These are phyloP conservation scores for Cystobasidium slooffiae DNA, from an alignment of 1,284 basidiomycete genomes.

Conservation along the genomic window DNA sequence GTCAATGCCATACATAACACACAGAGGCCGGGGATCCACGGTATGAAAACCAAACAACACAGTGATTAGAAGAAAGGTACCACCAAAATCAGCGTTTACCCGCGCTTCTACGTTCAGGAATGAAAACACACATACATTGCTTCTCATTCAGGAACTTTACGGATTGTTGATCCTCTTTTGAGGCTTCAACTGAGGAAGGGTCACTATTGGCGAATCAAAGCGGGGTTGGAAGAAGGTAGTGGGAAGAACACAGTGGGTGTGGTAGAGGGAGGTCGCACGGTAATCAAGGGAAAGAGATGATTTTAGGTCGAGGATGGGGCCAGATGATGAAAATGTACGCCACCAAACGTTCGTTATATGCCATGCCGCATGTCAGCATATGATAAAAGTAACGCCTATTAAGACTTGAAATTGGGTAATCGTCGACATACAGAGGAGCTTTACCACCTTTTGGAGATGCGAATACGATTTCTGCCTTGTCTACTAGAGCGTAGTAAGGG, in stretches of 20 bases:
- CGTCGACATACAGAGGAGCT: constrained; percentile 63
- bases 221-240: background rate
- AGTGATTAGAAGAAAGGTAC: too few species aligned
- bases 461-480: constrained; percentile 68
- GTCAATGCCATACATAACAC: too few species aligned
- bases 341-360: background rate
- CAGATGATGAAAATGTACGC: background rate
- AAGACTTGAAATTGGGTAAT: too few species aligned
- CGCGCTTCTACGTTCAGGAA: too few species aligned
- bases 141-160: constrained; percentile 69
- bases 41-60: too few species aligned
- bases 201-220: constrained; percentile 4
- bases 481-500: constrained; percentile 71
- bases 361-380: background rate
- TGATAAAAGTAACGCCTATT: background rate
- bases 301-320: background rate
- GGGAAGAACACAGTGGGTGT: background rate
- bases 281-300: background rate
- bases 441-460: constrained; percentile 74
- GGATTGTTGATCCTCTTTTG: constrained; percentile 65
- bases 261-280: background rate
- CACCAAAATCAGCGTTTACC: too few species aligned
- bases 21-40: too few species aligned
- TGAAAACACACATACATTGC: constrained; percentile 49
- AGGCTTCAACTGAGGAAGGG: constrained; percentile 59